A percentile compares a stretch with the other conserved stretches of the same genome.
These are phyloP conservation scores for Blepharisma undulans DNA, from an alignment of 169 alveolate genomes.

Conservation along the genomic window DNA sequence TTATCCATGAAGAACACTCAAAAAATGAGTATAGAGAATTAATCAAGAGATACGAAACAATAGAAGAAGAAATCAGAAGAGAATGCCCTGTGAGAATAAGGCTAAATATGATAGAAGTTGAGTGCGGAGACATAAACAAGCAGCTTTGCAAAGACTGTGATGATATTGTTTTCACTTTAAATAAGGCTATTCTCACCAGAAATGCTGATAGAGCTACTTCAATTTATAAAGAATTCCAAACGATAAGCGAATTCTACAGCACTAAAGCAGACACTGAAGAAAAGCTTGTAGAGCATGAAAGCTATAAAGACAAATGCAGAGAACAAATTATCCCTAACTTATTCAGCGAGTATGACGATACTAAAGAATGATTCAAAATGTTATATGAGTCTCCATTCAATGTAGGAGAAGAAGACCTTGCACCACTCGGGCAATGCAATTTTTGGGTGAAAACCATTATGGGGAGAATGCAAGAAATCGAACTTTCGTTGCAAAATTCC, in stretches of 20 bases:
- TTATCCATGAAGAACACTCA: conserved; percentile 45
- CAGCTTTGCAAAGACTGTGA: conserved; percentile 55
- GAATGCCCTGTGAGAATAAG: conserved; percentile 72
- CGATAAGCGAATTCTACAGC: conserved; percentile 47
- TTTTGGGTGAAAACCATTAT: conserved; percentile 47
- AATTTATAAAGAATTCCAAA: conserved; percentile 49
- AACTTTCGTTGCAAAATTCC: conserved; percentile 58
- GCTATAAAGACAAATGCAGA: conserved; percentile 59
- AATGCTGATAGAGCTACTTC: conserved; percentile 41
- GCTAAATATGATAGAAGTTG: conserved; percentile 74
- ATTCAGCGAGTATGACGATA: conserved; percentile 56
- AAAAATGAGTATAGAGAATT: conserved; percentile 60
- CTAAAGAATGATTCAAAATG: conserved; percentile 70
- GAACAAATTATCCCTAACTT: conserved; percentile 46
- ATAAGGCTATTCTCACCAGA: conserved; percentile 41
- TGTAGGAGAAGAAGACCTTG: conserved; percentile 50
- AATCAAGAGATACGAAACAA: conserved; percentile 52
- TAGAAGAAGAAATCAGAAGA: conserved; percentile 55
- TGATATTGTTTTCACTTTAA: conserved; percentile 49
- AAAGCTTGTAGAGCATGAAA: conserved; percentile 65
- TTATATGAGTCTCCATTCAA: conserved; percentile 46
- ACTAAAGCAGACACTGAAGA: conserved; percentile 62
- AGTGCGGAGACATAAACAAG: conserved; percentile 73
- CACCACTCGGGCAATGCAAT: conserved; percentile 31
- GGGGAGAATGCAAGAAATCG: conserved; percentile 53